These are phyloP conservation scores for Scopulariopsis brevicaulis DNA, from an alignment of 2,329 filamentous ascomycete species.

Conservation along the genomic window DNA sequence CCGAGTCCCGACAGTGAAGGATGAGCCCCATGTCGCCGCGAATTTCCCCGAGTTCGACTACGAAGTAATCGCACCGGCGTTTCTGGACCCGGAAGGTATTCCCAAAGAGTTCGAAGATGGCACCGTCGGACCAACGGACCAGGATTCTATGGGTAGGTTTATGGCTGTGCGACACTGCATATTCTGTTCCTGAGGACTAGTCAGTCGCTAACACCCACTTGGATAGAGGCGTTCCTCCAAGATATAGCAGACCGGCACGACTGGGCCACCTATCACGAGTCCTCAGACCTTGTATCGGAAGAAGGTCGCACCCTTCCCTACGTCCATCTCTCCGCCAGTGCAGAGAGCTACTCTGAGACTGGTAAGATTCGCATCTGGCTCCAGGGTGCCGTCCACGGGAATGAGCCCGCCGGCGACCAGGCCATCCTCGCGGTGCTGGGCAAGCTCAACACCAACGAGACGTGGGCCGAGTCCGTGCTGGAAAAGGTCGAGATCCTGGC, in stretches of 20 bases:
- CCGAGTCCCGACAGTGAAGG: background rate
- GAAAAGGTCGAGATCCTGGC: background rate
- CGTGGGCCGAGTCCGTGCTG: background rate
- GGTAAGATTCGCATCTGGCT: background rate
- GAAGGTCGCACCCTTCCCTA: background rate
- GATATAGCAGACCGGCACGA: background rate
- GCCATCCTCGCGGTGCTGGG: background rate
- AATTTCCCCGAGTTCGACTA: background rate
- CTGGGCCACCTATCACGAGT: background rate
- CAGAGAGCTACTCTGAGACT: background rate
- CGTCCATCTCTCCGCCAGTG: background rate
- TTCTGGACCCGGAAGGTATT: background rate
- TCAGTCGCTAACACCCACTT: background rate
- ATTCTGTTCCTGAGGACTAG: background rate
- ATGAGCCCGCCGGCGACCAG: background rate
- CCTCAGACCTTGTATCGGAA: background rate
- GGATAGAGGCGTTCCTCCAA: background rate
- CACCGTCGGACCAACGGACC: background rate
- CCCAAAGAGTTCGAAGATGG: background rate
- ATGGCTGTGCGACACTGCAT: background rate
- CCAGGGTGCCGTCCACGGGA: background rate
- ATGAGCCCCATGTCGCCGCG: background rate
- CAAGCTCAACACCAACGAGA: background rate
- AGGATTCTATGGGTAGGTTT: background rate
- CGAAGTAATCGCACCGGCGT: background rate